Evolutionary conservation across 768 basidiomycete species (phyloP).

Genomic region (Suillus cothurnatus): DNA sequence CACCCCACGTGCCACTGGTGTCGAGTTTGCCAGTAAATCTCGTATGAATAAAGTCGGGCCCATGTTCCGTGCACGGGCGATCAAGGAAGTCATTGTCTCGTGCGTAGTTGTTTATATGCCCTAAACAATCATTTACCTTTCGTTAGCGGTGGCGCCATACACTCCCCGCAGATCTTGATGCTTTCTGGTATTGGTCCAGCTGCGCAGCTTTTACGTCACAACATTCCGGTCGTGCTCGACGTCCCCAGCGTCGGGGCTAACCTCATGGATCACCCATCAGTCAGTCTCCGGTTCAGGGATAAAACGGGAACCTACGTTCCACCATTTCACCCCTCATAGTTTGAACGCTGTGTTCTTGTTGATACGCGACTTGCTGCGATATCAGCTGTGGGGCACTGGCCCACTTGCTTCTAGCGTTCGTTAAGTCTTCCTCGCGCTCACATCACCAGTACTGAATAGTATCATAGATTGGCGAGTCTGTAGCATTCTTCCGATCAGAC

Average conservation of each 20-base stretch:
- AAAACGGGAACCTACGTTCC: constrained; percentile 46
- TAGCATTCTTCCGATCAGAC: constrained; percentile 35
- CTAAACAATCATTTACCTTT: background rate
- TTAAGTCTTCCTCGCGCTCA: background rate
- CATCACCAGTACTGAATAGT: constrained; percentile 3
- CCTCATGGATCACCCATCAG: constrained; percentile 67
- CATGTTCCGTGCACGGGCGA: constrained; percentile 48
- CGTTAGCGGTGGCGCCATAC: constrained; percentile 59
- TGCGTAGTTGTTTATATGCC: constrained; percentile 32
- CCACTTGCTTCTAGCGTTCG: constrained; percentile 56
- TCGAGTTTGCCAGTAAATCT: constrained; percentile 52
- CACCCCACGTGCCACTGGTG: constrained; percentile 54
- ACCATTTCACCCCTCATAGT: constrained; percentile 36
- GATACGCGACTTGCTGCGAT: constrained; percentile 40
- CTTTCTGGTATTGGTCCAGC: constrained; percentile 78
- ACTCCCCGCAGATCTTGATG: constrained; percentile 69
- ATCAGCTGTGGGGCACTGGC: constrained; percentile 47
- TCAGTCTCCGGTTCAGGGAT: constrained; percentile 55
- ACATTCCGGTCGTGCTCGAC: constrained; percentile 59
- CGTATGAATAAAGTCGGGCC: constrained; percentile 28
- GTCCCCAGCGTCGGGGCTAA: constrained; percentile 76
- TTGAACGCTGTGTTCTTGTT: constrained; percentile 26
- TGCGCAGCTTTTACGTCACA: constrained; percentile 50
- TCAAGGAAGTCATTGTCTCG: constrained; percentile 65
- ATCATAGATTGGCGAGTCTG: constrained; percentile 30